Percentiles rank a stretch among this genome's conserved stretches.
These are phyloP conservation scores for Backusella sp. DNA, from an alignment of 192 early-diverging fungal genomes.

Conservation along the genomic window DNA sequence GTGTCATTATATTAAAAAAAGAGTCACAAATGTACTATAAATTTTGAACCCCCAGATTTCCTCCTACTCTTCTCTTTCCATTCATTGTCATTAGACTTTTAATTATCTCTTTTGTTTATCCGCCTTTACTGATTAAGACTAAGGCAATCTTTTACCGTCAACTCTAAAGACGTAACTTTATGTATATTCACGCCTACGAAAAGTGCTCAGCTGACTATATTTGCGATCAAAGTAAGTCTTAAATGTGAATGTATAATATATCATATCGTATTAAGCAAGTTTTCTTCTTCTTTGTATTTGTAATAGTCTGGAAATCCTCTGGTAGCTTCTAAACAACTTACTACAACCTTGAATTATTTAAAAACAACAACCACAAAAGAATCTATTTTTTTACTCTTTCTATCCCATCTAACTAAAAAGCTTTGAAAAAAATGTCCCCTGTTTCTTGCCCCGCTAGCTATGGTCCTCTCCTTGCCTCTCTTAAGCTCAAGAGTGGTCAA, in stretches of 20 bases:
- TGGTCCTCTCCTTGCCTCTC: conserved; percentile 48
- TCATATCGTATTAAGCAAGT: not conserved
- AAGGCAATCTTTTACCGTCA: not conserved
- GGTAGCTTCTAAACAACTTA: conserved; percentile 13
- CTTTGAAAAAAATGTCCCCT: conserved; percentile 9
- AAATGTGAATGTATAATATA: not conserved
- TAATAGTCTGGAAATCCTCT: conserved; percentile 32
- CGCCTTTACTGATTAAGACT: not conserved
- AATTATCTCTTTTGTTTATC: not conserved
- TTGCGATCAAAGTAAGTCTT: conserved; percentile 73
- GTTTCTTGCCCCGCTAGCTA: conserved; percentile 17
- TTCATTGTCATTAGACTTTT: conserved; percentile 9
- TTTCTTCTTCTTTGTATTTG: not conserved
- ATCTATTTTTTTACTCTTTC: not conserved
- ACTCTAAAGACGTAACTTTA: conserved; percentile 29
- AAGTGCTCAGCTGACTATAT: conserved; percentile 90
- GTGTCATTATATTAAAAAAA: not conserved
- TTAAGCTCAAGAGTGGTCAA: conserved; percentile 81
- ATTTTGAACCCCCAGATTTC: not conserved
- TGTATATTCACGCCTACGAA: conserved; percentile 85
- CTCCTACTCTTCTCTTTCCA: not conserved
- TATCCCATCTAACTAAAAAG: not conserved
- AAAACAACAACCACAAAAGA: not conserved
- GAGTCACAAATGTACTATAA: not conserved
- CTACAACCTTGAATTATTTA: not conserved